Conservation (phyloP, 805 yeast genomes). For the Kregervanrija fluxuum region DNA sequence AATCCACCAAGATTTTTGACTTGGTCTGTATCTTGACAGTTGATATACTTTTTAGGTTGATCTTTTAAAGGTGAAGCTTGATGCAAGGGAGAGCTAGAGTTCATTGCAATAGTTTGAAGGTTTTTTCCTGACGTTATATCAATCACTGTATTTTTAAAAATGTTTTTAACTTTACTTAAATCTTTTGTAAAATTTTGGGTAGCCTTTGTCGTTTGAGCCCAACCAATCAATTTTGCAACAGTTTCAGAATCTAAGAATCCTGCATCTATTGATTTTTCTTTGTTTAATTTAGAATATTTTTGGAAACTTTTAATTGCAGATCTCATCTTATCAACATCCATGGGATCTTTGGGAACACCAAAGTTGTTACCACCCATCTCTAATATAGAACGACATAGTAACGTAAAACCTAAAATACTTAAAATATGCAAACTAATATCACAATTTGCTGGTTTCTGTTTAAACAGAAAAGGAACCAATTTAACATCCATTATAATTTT, state of each 20-base stretch:
- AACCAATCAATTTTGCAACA: slow-evolving; percentile 15
- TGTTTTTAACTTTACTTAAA: slow-evolving; percentile 27
- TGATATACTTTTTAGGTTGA: slow-evolving; percentile 12
- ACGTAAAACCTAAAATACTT: slow-evolving; percentile 70
- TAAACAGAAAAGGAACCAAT: slow-evolving; percentile 15
- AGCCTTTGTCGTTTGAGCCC: slow-evolving; percentile 23
- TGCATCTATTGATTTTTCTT: slow-evolving; percentile 8
- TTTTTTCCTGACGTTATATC: slow-evolving; percentile 32
- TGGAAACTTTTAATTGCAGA: slow-evolving; percentile 71
- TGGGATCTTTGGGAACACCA: slow-evolving; percentile 76
- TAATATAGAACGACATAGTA: slow-evolving; percentile 59
- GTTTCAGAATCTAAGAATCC: slow-evolving; percentile 21
- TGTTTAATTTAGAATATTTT: slow-evolving; percentile 28
- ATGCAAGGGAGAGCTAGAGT: slow-evolving; percentile 17
- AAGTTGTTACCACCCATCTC: slow-evolving; percentile 41
- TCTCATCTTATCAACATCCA: slow-evolving; percentile 65
- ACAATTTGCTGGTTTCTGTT: slow-evolving; percentile 13
- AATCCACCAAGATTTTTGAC: slow-evolving; percentile 15
- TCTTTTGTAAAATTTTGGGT: slow-evolving; percentile 29
- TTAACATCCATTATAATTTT: slow-evolving; percentile 33
- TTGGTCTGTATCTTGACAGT: slow-evolving; percentile 23
- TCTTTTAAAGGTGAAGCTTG: slow-evolving; percentile 14
- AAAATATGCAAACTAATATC: slow-evolving; percentile 48
- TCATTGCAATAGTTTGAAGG: slow-evolving; percentile 18
- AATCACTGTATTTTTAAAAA: slow-evolving; percentile 30